Percentiles rank a stretch among this genome's conserved stretches.
phyloP scores from a whole-genome alignment of 23 red algal genomes.

The Gracilaria gracilis region DNA sequence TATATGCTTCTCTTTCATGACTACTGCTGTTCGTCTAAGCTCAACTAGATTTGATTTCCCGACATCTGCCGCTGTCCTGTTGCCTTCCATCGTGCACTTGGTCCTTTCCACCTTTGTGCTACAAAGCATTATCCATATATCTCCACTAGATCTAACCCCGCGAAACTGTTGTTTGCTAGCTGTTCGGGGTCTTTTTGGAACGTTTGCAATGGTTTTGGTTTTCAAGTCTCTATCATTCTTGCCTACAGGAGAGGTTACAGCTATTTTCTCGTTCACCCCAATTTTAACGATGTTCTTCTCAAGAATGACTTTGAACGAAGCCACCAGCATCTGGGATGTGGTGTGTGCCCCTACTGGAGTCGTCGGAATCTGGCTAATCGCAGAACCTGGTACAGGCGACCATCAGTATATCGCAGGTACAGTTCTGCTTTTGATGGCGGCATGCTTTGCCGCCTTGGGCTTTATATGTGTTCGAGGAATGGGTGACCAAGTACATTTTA shows the following conservation, averaged over 20 bases:
- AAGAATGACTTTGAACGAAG: conserved; percentile 19
- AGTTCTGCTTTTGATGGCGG: conserved; percentile 6
- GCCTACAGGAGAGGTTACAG: conserved; percentile 44
- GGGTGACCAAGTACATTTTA: conserved; percentile 29
- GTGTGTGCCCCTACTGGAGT: conserved; percentile 11
- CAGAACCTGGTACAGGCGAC: background rate
- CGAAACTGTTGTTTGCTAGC: background rate
- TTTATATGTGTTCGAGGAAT: conserved; percentile 39
- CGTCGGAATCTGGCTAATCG: conserved; percentile 35
- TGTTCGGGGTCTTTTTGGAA: conserved; percentile 43
- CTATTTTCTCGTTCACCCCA: conserved; percentile 42
- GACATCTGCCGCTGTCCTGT: background rate
- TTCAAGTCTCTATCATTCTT: conserved; percentile 18
- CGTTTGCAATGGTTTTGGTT: conserved; percentile 26
- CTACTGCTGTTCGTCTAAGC: background rate
- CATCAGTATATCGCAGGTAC: conserved; percentile 36
- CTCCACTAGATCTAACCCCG: conserved; percentile 18
- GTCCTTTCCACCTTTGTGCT: background rate
- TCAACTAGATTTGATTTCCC: background rate
- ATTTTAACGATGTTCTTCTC: conserved; percentile 48
- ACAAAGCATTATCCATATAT: background rate
- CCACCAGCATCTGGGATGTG: conserved; percentile 20
- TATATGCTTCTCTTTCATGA: conserved; percentile 12
- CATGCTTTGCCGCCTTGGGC: conserved; percentile 8
- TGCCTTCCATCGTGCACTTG: conserved; percentile 11